Evolutionary conservation across 768 basidiomycete species (phyloP), one percentile per base, ranked within the genome.

Genomic region (Termitomyces sp.): DNA sequence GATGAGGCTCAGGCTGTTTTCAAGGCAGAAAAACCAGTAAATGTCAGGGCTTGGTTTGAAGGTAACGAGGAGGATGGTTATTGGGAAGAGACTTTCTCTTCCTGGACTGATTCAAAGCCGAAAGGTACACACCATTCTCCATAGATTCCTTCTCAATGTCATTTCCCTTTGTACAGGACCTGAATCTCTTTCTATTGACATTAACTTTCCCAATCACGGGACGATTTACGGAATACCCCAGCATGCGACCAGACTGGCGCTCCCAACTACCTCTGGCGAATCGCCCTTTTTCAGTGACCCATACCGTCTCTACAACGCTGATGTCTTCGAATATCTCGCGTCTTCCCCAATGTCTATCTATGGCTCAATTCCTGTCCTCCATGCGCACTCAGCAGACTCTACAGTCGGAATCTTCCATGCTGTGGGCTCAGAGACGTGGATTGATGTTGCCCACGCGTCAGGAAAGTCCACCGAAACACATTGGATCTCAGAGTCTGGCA

Each of bases 401-500:
- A 97, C 96, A 7, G 93, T 98, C 40, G 96, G 87, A 4, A 79
- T 98, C 43, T 92, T 98, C 77, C 85, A 95, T 66, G 87, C 88
- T 4, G 79, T 94, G 20, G 93, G 76, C 0, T 95, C 95, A 1
- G 97, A 99, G 68, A 93, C 94, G 0, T 98, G 93, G 89, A 88
- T 99, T 50, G 97, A 98, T 68, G 82, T 98, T 35, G 85, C 79
- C 5, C 92, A 91, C 68, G 72, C 85, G 5, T 75, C 81, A 2
- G 75, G 79, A 10, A 84, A 79, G 62, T 89, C 90, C 8, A 90
- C 91, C 0, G 80, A 88, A 63, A 95, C 96, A 0, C 97, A 98
- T 70, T 99, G 96, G 97, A 87, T 98, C 62, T 94, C 95, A 7
- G 97, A 99, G 72, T 94, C 93, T 4, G 97, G 97, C 47, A 95